Conservation (phyloP, 2,329 filamentous ascomycete genomes). For the Aspergillus viridinutans region DNA sequence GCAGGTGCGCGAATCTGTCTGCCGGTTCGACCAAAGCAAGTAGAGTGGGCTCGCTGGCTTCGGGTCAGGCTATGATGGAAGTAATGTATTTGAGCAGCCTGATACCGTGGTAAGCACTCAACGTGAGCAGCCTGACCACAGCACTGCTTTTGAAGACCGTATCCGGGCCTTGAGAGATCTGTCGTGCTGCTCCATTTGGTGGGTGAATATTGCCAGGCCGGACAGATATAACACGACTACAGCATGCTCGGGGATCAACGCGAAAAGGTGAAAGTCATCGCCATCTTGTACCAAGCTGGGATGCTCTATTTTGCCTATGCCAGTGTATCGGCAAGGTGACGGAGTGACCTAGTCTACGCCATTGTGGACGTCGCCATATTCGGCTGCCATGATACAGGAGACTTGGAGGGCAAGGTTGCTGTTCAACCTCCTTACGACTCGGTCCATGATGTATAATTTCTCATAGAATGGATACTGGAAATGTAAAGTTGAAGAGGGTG, state of each 20-base stretch:
- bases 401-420: background rate
- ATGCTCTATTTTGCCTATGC: background rate
- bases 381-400: background rate
- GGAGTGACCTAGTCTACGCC: too few species aligned
- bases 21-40: background rate
- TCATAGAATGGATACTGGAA: background rate
- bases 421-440: background rate
- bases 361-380: background rate
- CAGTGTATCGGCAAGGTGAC: background rate
- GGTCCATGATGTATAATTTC: background rate
- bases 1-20: background rate
- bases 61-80: background rate
- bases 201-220: background rate
- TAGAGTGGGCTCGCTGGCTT: background rate
- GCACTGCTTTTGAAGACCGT: background rate
- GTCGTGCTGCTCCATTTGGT: background rate
- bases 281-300: background rate
- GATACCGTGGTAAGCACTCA: too few species aligned
- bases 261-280: background rate
- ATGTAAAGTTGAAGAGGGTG: background rate
- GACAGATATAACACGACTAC: background rate
- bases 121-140: background rate
- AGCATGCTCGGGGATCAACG: background rate
- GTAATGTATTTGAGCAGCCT: background rate
- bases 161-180: background rate